phyloP scores from a whole-genome alignment of 192 early-diverging fungal species.

The Entomortierella chlamydospora region DNA sequence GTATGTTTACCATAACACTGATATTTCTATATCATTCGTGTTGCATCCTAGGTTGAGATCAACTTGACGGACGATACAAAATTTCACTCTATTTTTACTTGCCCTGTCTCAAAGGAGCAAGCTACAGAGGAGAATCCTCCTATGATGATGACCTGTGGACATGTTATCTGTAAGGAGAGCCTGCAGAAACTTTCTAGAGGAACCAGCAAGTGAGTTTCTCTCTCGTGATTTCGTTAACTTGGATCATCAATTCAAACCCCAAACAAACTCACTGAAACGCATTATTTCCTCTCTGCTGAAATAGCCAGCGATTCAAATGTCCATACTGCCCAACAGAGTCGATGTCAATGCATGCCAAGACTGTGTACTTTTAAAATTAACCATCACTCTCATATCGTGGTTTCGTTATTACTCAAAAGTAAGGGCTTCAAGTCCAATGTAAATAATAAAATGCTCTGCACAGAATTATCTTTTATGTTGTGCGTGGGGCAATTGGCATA shows the following conservation, averaged over 20 bases:
- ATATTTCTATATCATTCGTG: background rate
- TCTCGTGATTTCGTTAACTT: no score
- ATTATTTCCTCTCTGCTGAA: background rate
- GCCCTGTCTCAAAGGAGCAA: constrained; percentile 97
- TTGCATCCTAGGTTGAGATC: constrained; percentile 77
- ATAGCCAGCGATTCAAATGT: constrained; percentile 87
- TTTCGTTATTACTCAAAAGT: no score
- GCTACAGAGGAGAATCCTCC: constrained; percentile 94
- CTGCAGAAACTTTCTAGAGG: constrained; percentile 85
- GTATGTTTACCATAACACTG: background rate
- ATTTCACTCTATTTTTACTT: constrained; percentile 96
- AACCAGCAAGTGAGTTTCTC: constrained; percentile 58
- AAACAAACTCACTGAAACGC: no score
- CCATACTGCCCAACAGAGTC: constrained; percentile 96
- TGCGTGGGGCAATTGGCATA: no score
- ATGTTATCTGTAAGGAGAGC: constrained; percentile 94
- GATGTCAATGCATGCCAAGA: constrained; percentile 77
- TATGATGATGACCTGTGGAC: constrained; percentile 98
- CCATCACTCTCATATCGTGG: no score
- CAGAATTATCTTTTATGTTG: no score
- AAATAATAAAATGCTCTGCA: no score
- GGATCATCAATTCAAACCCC: no score
- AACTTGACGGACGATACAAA: constrained; percentile 85
- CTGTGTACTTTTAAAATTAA: constrained; percentile 84
- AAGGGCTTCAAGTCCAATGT: no score